Conservation (phyloP, 2,329 filamentous ascomycete species). For the Neoascochyta sp. region DNA sequence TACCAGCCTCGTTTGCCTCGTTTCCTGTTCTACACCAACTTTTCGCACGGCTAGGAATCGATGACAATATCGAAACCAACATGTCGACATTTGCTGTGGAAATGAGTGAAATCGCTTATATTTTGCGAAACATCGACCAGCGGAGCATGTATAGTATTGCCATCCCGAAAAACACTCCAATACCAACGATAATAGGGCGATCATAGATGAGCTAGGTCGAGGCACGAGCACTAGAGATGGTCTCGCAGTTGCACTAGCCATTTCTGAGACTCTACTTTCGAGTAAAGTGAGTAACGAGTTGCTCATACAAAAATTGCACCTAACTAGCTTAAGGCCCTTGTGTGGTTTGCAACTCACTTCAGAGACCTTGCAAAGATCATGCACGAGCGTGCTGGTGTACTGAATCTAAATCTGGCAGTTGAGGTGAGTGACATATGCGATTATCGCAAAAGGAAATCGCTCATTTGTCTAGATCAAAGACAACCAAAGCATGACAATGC, state of each 20-base stretch:
- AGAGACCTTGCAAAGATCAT: slow-evolving; percentile 74
- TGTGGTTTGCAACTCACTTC: slow-evolving; percentile 96
- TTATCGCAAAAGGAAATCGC: slow-evolving; percentile 2
- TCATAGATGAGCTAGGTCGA: slow-evolving; percentile 88
- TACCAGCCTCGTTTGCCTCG: slow-evolving; percentile 78
- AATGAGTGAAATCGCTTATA: slow-evolving; percentile 95
- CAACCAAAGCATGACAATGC: slow-evolving; percentile 71
- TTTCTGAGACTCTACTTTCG: slow-evolving; percentile 81
- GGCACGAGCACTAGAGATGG: slow-evolving; percentile 89
- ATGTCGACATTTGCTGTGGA: slow-evolving; percentile 91
- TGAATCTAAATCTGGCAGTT: slow-evolving; percentile 77
- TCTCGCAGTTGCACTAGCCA: slow-evolving; percentile 81
- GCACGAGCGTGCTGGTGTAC: slow-evolving; percentile 69
- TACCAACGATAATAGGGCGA: slow-evolving; percentile 50
- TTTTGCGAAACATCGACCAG: slow-evolving; percentile 74
- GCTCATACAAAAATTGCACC: background rate
- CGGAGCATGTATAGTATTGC: slow-evolving; percentile 63
- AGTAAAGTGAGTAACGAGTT: slow-evolving; percentile 44
- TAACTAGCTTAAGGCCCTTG: slow-evolving; percentile 52
- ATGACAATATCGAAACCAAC: slow-evolving; percentile 85
- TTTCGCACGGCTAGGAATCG: slow-evolving; percentile 81
- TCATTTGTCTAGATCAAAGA: slow-evolving; percentile 35
- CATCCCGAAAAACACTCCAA: too few species aligned
- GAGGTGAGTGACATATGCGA: slow-evolving; percentile 48
- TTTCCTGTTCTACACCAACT: slow-evolving; percentile 78